Base-by-base conservation (phyloP, 1,284 basidiomycete species). In the Fistulinella staudtii region DNA sequence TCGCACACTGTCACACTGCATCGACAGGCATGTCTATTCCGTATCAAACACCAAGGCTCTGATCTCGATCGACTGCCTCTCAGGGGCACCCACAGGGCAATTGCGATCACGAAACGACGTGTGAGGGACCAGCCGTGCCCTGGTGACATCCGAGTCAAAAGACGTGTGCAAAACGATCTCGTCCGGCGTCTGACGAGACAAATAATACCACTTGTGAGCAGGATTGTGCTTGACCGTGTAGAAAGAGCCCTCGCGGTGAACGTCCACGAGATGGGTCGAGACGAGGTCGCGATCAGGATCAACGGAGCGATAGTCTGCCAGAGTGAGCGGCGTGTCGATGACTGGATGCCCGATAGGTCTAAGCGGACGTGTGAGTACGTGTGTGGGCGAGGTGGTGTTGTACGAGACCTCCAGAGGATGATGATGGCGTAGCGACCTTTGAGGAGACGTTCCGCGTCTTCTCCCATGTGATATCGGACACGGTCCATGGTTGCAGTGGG, bases 111-210 rank as follows among this genome's bases (percentile, higher is more conserved):
- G 28, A 55, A 76, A 76, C 3, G 73, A 74, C 3, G 69, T 66
- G 45, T 77, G 75, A 5, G 75, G 73, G 1, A 75, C 72, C 43
- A 74, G 54, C 30, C 69, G 57, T 27, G 74, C 72, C 43, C 60
- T 59, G 45, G 65, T 62, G 31, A 55, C 53, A 48, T 69, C 63
- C 10, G 71, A 71, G 51, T 74, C 71, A 46, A 64, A 74, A 57
- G 71, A 73, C 63, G 77, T 77, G 57, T 77, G 69, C 38, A 77
- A 55, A 17, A 66, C 65, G 14, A 73, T 68, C 55, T 79, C 73
- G 20, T 75, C 66, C 0, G 74, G 73, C 1, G 64, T 66, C 64
- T 76, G 68, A 36, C 68, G 66, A 10, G 64, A 62, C 35, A 76
- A 57, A 61, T 74, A 77, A 53, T 75, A 74, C 74, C 74, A 78